These are phyloP conservation scores for Guadua angustifolia DNA, from an alignment of 176 grass and related monocot genomes.

Conservation along the genomic window DNA sequence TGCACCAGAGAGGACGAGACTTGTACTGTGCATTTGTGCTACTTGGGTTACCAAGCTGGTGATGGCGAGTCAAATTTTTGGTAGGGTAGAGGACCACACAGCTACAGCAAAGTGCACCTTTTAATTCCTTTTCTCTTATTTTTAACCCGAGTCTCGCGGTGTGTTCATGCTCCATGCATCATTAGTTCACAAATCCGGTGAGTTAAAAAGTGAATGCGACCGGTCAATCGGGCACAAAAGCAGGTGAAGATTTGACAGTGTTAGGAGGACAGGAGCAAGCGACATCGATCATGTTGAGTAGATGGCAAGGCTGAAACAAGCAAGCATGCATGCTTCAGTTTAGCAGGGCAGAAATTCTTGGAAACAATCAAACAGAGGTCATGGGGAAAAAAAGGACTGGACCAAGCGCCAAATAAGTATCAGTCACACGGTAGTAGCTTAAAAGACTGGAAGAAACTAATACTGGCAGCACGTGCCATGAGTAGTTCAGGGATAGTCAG, in stretches of 20 bases:
- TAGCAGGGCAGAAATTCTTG: background rate
- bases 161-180: constrained; percentile 44
- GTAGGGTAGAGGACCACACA: constrained; percentile 4
- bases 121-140: constrained; percentile 20
- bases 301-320: constrained; percentile 35
- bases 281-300: constrained; percentile 34
- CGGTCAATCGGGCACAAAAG: constrained; percentile 40
- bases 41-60: background rate
- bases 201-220: constrained; percentile 32
- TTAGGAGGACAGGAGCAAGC: constrained; percentile 25
- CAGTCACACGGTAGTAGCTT: constrained; percentile 28
- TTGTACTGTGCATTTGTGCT: background rate
- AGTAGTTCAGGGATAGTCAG: constrained; percentile 1
- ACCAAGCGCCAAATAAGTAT: background rate
- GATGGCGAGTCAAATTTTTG: constrained; percentile 22
- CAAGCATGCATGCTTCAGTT: background rate
- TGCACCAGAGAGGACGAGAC: background rate
- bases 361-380: background rate
- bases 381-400: background rate
- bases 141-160: constrained; percentile 33
- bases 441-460: constrained; percentile 23
- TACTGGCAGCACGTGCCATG: background rate
- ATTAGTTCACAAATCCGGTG: constrained; percentile 36
- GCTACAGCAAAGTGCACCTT: constrained; percentile 28
- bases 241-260: constrained; percentile 38